Percentiles rank a stretch among this genome's conserved stretches.
Conservation (phyloP, 2,329 filamentous ascomycete species). For the Hymenoscyphus scutula region DNA sequence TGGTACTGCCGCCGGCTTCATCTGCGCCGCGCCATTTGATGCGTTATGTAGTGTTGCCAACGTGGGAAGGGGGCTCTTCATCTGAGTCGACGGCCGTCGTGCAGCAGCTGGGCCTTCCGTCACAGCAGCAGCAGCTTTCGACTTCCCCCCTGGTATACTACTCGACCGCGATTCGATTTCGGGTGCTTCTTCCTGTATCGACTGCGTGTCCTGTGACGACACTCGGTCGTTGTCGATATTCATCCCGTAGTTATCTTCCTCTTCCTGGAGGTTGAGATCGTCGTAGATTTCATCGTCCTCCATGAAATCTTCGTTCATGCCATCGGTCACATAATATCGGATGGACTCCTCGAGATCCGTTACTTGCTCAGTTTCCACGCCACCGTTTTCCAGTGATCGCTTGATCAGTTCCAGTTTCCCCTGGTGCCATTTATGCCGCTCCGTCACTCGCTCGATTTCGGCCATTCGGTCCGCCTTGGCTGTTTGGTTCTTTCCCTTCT, state of each 20-base stretch:
- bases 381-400: conserved; percentile 87
- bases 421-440: conserved; percentile 96
- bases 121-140: conserved; percentile 52
- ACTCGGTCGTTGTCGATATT: conserved; percentile 75
- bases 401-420: conserved; percentile 87
- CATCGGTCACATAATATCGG: conserved; percentile 90
- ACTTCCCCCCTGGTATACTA: conserved; percentile 46
- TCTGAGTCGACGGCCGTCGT: conserved; percentile 79
- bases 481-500: conserved; percentile 88
- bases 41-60: conserved; percentile 83
- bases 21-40: conserved; percentile 61
- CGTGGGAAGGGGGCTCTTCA: conserved; percentile 92
- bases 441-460: conserved; percentile 78
- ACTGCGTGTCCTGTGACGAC: conserved; percentile 95
- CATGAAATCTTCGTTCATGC: conserved; percentile 83
- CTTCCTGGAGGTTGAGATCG: conserved; percentile 86
- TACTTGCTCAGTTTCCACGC: conserved; percentile 83
- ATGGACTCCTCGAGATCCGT: conserved; percentile 88
- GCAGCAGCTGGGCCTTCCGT: conserved; percentile 56
- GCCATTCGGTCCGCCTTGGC: conserved; percentile 84
- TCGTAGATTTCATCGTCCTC: conserved; percentile 96
- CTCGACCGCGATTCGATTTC: conserved; percentile 54
- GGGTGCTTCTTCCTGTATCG: conserved; percentile 76
- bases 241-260: conserved; percentile 86
- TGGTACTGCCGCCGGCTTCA: conserved; percentile 92